phyloP scores from a whole-genome alignment of 331 rosid genomes.

The Stylosanthes scabra region DNA sequence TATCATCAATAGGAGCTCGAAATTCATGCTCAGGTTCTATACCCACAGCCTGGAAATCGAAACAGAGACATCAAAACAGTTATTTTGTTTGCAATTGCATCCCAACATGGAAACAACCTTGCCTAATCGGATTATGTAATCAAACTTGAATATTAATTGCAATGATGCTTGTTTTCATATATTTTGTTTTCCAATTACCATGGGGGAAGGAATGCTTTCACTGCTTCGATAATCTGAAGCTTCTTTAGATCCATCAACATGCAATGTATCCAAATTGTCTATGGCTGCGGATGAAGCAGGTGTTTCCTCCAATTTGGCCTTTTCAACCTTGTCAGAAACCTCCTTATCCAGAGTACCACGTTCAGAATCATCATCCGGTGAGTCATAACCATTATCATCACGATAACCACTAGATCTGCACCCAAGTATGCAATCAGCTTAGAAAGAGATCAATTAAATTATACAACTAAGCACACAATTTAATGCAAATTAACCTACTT shows the following conservation, averaged over 20 bases:
- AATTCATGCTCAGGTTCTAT: conserved; percentile 54
- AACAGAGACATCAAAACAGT: neutral
- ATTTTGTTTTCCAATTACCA: conserved; percentile 49
- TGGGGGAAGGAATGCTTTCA: conserved; percentile 43
- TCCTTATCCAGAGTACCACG: conserved; percentile 20
- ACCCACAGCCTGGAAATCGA: conserved; percentile 61
- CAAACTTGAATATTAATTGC: neutral
- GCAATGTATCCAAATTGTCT: conserved; percentile 26
- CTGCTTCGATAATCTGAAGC: conserved; percentile 6
- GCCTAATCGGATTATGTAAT: neutral
- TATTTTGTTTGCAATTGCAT: conserved; percentile 22
- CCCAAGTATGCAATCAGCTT: conserved; percentile 29
- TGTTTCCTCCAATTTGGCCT: conserved; percentile 41
- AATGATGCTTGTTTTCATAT: neutral
- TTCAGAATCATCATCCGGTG: conserved; percentile 7
- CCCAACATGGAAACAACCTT: conserved; percentile 1
- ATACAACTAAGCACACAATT: neutral
- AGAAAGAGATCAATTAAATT: neutral
- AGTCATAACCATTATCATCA: conserved; percentile 35
- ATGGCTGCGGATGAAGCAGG: conserved; percentile 28
- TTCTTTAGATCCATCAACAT: conserved; percentile 40
- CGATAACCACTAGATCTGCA: conserved; percentile 51
- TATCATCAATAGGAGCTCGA: conserved; percentile 77
- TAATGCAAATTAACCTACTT: conserved; percentile 58
- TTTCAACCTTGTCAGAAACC: conserved; percentile 13